Base-by-base conservation (phyloP, 192 early-diverging fungal species). In the Dispira simplex region DNA sequence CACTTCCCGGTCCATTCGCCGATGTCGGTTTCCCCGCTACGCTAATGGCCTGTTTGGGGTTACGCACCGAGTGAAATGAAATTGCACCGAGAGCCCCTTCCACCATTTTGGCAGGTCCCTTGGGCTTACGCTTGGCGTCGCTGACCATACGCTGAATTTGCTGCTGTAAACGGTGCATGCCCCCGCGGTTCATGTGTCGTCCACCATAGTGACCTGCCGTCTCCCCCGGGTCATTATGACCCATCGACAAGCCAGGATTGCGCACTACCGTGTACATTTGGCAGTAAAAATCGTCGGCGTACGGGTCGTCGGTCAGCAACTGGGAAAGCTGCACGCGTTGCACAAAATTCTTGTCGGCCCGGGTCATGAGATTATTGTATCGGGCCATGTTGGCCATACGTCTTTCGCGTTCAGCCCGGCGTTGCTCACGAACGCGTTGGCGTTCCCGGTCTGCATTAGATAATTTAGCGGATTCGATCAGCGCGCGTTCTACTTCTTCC, bases 31-130 rank as follows among this genome's bases (percentile, higher is more conserved):
- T 65, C 45, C 75, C 77, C 62, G 77, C 77, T 44, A 90, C 90
- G 67, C 81, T 83, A 65, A 92, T 76, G 14, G 87, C 73, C 66
- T 95, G 92, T 52, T 89, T 86, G 3, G 96, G 96, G 66, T 92
- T 93, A 58, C 86, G 78, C 27, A 87, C 86, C 14, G 96, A 92
- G 65, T 86, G 85, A 51, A 90, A 75, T 0, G 93, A 86, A 63
- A 99, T 93, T 67, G 90, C 96, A 63, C 96, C 96, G 21, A 99
- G 75, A 25, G 93, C 92, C 18, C 95, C 95, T 71, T 97, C 96
- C 52, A 95, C 74, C 20, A 92, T 81, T 45, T 94, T 88, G 82
- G 71, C 47, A n/a, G 85, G 84, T 32, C 84, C 81, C 63, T 92
- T 96, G 46, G 89, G 90, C 65, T 87, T 87, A 48, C 85, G 78